phyloP scores from a whole-genome alignment of 257 asterid genomes.

The Fraxinus excelsior region DNA sequence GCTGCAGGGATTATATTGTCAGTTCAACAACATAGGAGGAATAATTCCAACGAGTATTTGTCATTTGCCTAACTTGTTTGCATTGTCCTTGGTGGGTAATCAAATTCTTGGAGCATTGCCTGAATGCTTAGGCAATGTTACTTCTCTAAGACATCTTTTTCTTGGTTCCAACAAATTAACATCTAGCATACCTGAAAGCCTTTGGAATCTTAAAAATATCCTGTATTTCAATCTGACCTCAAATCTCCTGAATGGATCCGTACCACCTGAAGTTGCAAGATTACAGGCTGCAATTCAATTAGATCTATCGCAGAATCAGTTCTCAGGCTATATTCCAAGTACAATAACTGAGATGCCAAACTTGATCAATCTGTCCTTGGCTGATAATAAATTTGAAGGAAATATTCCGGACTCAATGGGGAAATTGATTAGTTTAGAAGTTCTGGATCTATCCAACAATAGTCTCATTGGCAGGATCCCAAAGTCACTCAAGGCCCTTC shows the following conservation, averaged over 20 bases:
- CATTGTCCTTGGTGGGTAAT: neutral
- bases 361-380: neutral
- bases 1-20: neutral
- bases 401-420: constrained; percentile 8
- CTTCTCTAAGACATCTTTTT: neutral
- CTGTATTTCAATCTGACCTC: neutral
- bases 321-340: constrained; percentile 12
- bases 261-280: neutral
- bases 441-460: constrained; percentile 3
- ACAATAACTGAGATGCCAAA: neutral
- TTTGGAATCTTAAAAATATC: constrained; percentile 16
- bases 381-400: neutral
- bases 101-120: constrained; percentile 13
- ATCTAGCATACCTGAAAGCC: constrained; percentile 6
- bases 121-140: constrained; percentile 12
- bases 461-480: constrained; percentile 23
- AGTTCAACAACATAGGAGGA: neutral
- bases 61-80: neutral
- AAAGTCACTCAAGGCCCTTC: constrained; percentile 1
- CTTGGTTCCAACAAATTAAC: constrained; percentile 5
- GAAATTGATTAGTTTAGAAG: constrained; percentile 10
- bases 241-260: constrained; percentile 6
- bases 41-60: constrained; percentile 12
- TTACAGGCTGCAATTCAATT: neutral
- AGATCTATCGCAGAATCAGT: constrained; percentile 12